Percentiles rank a stretch among this genome's conserved stretches.
Conservation (phyloP, 2,329 filamentous ascomycete species). For the Microsporum audouinii region DNA sequence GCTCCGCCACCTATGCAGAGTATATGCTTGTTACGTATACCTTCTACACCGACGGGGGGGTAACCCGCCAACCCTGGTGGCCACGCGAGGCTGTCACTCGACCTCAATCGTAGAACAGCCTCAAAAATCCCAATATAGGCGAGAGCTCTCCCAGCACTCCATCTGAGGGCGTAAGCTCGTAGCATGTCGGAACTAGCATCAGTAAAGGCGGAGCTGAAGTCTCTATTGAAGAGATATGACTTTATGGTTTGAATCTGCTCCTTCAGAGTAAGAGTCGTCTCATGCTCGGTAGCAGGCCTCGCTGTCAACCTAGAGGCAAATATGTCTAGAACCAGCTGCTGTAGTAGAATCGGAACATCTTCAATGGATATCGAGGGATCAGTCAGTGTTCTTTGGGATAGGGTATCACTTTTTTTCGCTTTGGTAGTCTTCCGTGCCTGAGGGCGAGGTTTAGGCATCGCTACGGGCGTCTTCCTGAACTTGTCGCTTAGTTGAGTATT, state of each 20-base stretch:
- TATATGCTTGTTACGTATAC: conserved; percentile 23
- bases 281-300: conserved; percentile 22
- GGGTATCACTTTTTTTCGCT: neutral
- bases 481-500: neutral
- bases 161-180: conserved; percentile 74
- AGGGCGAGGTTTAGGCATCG: neutral
- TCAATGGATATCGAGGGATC: neutral
- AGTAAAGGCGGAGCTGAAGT: conserved; percentile 68
- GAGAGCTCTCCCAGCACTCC: conserved; percentile 77
- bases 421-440: neutral
- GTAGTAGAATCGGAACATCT: conserved; percentile 38
- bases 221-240: conserved; percentile 68
- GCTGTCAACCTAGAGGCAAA: conserved; percentile 56
- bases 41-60: neutral
- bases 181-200: conserved; percentile 54
- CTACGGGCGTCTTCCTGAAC: neutral
- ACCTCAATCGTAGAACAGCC: neutral
- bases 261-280: conserved; percentile 31
- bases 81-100: conserved; percentile 6
- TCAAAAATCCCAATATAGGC: conserved; percentile 59
- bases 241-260: conserved; percentile 69
- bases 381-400: neutral
- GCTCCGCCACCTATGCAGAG: conserved; percentile 55
- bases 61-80: neutral
- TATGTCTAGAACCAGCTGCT: conserved; percentile 61